Base-by-base conservation (phyloP, 305 asterid species). In the Petunia hybrid region DNA sequence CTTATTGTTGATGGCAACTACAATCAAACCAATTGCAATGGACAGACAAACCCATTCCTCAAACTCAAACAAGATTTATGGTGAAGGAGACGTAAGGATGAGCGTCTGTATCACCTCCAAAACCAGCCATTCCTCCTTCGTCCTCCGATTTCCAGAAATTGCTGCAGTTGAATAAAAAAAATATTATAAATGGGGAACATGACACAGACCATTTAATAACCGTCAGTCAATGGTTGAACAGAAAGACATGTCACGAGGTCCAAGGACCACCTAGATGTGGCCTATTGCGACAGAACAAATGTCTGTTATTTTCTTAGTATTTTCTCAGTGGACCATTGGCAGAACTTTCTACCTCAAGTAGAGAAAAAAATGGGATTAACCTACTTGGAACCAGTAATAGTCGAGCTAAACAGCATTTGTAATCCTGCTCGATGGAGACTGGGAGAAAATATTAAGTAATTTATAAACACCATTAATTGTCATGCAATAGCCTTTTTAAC, bases 61-160 rank as follows among this genome's bases (percentile, higher is more conserved):
- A 43, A 22, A 78, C 92, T 91, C 87, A 94, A 76, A 87, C 81
- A 82, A 94, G 97, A 89, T 94, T 94, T 82, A 94, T 87, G 83
- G 98, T 91, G 91, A 91, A 93, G 82, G 96, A 93, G 89, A 94
- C 97, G 6, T 94, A 94, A 81, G 98, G 97, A 87, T 94, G 91
- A 69, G 92, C 83, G 59, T 90, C 98, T 4, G 92, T 87, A 22
- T 94, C 98, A 9, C 94, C 92, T 79, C 87, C 97, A 65, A 93
- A 85, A 71, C 92, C 92, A 35, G 85, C 89, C 85, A 89, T 75
- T 81, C 95, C 94, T 79, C 91, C 95, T 76, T 93, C 98, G 2
- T 94, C 97, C 76, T 94, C 97, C 69, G 88, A 78, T 88, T 93
- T 94, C 98, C 98, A 94, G 92, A 79, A 93, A 73, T 91, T 63